Evolutionary conservation across 2,329 filamentous ascomycete genomes (phyloP).

Genomic region (Ceratocystis alfenasii): DNA sequence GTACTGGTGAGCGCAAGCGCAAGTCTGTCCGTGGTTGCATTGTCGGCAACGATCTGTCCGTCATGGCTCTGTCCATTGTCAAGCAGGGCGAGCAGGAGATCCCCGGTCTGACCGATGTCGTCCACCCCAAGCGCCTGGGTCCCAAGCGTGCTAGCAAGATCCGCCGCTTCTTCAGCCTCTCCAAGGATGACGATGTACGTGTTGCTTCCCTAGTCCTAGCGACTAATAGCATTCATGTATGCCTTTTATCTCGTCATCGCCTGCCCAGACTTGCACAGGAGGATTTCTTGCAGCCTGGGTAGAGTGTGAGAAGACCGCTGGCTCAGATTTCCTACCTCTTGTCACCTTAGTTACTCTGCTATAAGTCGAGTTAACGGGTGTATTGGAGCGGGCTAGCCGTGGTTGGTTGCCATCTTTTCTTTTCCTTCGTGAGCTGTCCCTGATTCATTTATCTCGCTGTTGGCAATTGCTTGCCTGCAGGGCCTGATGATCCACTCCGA

Average conservation of each 20-base stretch:
- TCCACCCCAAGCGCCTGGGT: constrained; percentile 97
- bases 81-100: constrained; percentile 96
- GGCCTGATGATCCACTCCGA: neutral
- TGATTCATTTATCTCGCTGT: constrained; percentile 16
- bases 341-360: neutral
- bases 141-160: constrained; percentile 99
- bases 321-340: constrained; percentile 20
- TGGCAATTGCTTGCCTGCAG: constrained; percentile 10
- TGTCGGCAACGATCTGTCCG: constrained; percentile 87
- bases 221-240: constrained; percentile 24
- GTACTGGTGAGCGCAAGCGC: constrained; percentile 96
- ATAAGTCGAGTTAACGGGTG: neutral
- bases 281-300: constrained; percentile 36
- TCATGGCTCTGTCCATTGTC: constrained; percentile 87
- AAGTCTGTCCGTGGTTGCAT: constrained; percentile 99
- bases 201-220: constrained; percentile 34
- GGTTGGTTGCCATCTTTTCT: constrained; percentile 20
- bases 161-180: constrained; percentile 98
- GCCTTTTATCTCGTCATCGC: constrained; percentile 51
- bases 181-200: constrained; percentile 99
- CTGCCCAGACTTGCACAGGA: constrained; percentile 47
- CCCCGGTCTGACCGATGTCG: constrained; percentile 91
- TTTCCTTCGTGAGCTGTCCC: constrained; percentile 11
- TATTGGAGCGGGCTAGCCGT: constrained; percentile 13
- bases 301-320: constrained; percentile 46